Evolutionary conservation across 2,329 filamentous ascomycete species (phyloP).

Genomic region (Hypoxylon sp.): DNA sequence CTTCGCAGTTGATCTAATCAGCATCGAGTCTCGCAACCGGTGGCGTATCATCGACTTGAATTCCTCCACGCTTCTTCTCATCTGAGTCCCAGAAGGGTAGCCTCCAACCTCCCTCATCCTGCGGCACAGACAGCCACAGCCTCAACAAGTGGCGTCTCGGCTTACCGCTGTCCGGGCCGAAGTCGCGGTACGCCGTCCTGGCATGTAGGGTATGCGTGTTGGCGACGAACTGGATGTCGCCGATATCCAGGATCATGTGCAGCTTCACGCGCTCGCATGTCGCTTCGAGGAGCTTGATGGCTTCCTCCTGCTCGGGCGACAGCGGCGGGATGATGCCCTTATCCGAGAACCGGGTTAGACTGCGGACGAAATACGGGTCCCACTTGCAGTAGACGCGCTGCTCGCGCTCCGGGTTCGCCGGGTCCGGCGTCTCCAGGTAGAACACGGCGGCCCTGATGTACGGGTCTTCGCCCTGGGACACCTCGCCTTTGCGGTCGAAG

Average conservation of each 20-base stretch:
- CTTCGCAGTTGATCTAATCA: slow-evolving; percentile 64
- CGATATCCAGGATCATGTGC: slow-evolving; percentile 88
- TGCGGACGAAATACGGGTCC: slow-evolving; percentile 90
- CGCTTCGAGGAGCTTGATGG: slow-evolving; percentile 78
- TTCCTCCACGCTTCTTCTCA: slow-evolving; percentile 89
- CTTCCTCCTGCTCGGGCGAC: slow-evolving; percentile 75
- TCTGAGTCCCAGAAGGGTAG: slow-evolving; percentile 84
- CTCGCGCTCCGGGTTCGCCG: slow-evolving; percentile 61
- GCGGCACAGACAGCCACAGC: slow-evolving; percentile 86
- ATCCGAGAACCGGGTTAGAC: slow-evolving; percentile 80
- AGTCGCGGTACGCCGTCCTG: slow-evolving; percentile 81
- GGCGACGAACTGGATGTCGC: slow-evolving; percentile 88
- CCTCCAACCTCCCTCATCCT: slow-evolving; percentile 86
- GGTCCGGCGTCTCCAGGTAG: slow-evolving; percentile 74
- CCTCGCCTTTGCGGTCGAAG: slow-evolving; percentile 91
- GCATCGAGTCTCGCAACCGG: slow-evolving; percentile 83
- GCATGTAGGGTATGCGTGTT: slow-evolving; percentile 87
- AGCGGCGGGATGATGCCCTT: slow-evolving; percentile 79
- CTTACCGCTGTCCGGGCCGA: slow-evolving; percentile 69
- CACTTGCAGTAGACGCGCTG: slow-evolving; percentile 84
- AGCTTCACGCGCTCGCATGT: slow-evolving; percentile 79
- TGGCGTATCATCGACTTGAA: slow-evolving; percentile 85
- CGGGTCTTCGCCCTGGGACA: slow-evolving; percentile 77
- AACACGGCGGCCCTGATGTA: slow-evolving; percentile 80
- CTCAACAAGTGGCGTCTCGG: slow-evolving; percentile 84